Percentiles rank a stretch among this genome's conserved stretches.
phyloP scores from a whole-genome alignment of 164 flowering plant species.

The Nelumbo lutea region DNA sequence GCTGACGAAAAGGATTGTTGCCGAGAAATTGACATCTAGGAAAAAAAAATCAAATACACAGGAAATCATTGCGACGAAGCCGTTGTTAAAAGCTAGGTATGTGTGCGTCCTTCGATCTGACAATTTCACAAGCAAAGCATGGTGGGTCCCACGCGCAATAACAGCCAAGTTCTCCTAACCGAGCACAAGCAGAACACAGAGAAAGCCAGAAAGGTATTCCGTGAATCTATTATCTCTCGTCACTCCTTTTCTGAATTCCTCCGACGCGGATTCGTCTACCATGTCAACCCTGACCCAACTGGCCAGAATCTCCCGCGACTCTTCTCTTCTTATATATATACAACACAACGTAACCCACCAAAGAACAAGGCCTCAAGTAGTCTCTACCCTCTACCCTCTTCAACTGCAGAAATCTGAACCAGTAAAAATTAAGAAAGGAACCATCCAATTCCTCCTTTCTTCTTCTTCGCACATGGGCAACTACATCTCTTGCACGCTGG shows the following conservation, averaged over 20 bases:
- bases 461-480: slow-evolving; percentile 38
- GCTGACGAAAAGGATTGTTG: too few species aligned
- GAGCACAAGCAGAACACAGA: background rate
- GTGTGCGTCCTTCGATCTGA: too few species aligned
- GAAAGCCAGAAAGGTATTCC: too few species aligned
- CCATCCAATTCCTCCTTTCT: background rate
- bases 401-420: background rate
- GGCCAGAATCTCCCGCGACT: background rate
- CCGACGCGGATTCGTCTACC: slow-evolving; percentile 1
- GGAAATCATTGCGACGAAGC: too few species aligned
- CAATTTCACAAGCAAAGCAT: background rate
- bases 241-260: too few species aligned
- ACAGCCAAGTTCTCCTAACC: background rate
- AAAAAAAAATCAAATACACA: too few species aligned
- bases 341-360: background rate
- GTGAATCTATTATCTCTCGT: background rate
- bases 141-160: slow-evolving; percentile 1
- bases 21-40: too few species aligned
- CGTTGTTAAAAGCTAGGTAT: too few species aligned
- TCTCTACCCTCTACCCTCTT: background rate
- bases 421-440: too few species aligned
- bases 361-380: background rate
- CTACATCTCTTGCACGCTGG: slow-evolving; percentile 33
- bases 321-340: background rate
- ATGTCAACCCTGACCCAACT: background rate